Evolutionary conservation across 2,329 filamentous ascomycete species (phyloP).

Genomic region (Dryadomyces quercus-mongolicae): DNA sequence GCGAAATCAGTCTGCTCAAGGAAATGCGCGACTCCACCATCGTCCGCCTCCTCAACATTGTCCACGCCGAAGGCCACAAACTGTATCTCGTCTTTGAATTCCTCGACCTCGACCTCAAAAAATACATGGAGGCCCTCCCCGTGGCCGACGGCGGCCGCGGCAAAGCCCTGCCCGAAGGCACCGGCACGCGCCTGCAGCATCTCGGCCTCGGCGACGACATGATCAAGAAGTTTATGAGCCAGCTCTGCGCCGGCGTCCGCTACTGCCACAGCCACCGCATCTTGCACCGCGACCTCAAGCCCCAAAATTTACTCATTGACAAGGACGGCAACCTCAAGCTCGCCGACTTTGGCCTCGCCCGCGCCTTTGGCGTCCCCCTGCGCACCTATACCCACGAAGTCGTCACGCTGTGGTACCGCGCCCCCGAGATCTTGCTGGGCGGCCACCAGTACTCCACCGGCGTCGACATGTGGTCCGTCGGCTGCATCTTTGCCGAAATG

Average conservation of each 20-base stretch:
- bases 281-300: constrained; percentile 74
- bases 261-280: constrained; percentile 82
- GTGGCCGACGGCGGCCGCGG: constrained; percentile 70
- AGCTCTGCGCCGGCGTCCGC: constrained; percentile 66
- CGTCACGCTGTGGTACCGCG: constrained; percentile 80
- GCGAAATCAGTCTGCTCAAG: constrained; percentile 82
- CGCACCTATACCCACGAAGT: constrained; percentile 88
- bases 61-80: constrained; percentile 85
- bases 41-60: constrained; percentile 74
- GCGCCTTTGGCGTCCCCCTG: constrained; percentile 78
- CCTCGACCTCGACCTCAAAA: constrained; percentile 79
- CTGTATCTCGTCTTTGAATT: constrained; percentile 85
- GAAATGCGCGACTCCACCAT: constrained; percentile 88
- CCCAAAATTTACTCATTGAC: constrained; percentile 75
- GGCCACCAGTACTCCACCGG: constrained; percentile 86
- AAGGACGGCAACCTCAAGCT: constrained; percentile 78
- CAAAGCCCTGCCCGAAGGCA: constrained; percentile 67
- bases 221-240: constrained; percentile 85
- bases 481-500: constrained; percentile 89
- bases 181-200: constrained; percentile 47
- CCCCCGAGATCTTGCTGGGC: constrained; percentile 75
- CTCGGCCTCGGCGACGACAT: constrained; percentile 66
- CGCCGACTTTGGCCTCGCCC: constrained; percentile 76
- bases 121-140: constrained; percentile 84
- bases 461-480: constrained; percentile 86